Evolutionary conservation across 129 eudicot species (phyloP).

Genomic region (Lactuca sativa): DNA sequence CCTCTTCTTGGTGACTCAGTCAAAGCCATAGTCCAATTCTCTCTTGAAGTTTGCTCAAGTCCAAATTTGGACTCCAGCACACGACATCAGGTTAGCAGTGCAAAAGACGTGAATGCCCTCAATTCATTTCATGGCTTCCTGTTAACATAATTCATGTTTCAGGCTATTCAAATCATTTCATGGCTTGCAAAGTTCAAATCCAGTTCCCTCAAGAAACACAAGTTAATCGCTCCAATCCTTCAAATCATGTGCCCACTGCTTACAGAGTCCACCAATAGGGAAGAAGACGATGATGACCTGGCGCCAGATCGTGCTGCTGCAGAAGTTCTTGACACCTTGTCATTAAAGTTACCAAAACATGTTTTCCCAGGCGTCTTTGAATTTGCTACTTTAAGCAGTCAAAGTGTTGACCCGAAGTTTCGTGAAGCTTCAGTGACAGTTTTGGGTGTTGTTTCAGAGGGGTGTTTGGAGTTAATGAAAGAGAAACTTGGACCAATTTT

Average conservation of each 20-base stretch:
- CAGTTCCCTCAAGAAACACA: slow-evolving; percentile 85
- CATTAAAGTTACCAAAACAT: slow-evolving; percentile 71
- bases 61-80: slow-evolving; percentile 77
- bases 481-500: slow-evolving; percentile 71
- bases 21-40: slow-evolving; percentile 86
- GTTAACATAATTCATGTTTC: slow-evolving; percentile 20
- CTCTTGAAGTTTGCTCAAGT: slow-evolving; percentile 94
- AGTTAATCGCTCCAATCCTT: slow-evolving; percentile 79
- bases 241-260: slow-evolving; percentile 93
- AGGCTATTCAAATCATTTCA: slow-evolving; percentile 98
- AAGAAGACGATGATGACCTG: slow-evolving; percentile 91
- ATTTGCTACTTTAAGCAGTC: slow-evolving; percentile 83
- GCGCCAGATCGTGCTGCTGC: slow-evolving; percentile 97
- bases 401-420: slow-evolving; percentile 73
- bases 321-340: slow-evolving; percentile 89
- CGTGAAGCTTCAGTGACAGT: slow-evolving; percentile 93
- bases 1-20: slow-evolving; percentile 95
- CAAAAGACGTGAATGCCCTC: too few relatives aligned
- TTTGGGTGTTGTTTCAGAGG: slow-evolving; percentile 88
- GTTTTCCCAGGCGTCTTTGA: slow-evolving; percentile 79
- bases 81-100: slow-evolving; percentile 82
- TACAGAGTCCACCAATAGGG: slow-evolving; percentile 65
- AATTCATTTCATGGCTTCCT: not conserved
- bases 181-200: slow-evolving; percentile 95
- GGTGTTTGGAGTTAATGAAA: slow-evolving; percentile 86